phyloP scores from a whole-genome alignment of 441 rosid genomes.

The Macaranga tanarius region DNA sequence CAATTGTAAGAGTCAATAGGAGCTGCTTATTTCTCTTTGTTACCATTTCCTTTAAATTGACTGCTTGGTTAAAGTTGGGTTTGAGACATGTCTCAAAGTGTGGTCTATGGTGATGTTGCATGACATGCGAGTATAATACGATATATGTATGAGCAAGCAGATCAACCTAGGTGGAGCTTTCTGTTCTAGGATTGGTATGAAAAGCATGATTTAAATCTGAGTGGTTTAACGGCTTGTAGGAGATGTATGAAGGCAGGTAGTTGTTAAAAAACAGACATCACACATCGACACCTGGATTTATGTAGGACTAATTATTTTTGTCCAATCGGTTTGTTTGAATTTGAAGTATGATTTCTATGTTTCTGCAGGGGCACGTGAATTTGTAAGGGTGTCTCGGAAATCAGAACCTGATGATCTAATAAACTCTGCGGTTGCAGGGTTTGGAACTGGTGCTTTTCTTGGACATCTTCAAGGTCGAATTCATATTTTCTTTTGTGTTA shows the following conservation, averaged over 20 bases:
- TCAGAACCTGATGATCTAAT: constrained; percentile 66
- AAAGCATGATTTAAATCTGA: neutral
- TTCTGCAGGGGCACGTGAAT: constrained; percentile 75
- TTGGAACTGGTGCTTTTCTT: constrained; percentile 75
- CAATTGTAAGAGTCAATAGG: neutral
- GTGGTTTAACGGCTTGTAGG: neutral
- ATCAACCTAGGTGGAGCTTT: neutral
- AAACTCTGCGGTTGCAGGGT: constrained; percentile 77
- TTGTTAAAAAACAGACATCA: neutral
- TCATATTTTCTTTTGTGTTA: constrained; percentile 4
- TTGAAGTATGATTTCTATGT: constrained; percentile 19
- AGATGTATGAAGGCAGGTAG: neutral
- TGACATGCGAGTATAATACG: neutral
- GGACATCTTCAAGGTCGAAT: constrained; percentile 81
- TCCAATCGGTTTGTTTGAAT: neutral
- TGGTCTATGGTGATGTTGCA: neutral
- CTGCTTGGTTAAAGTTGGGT: neutral
- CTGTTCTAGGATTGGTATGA: neutral
- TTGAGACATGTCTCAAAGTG: neutral
- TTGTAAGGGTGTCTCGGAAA: constrained; percentile 65
- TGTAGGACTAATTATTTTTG: neutral
- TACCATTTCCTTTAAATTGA: neutral
- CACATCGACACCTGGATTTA: neutral
- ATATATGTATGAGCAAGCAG: neutral
- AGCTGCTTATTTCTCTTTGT: neutral